Conservation (phyloP, 1,284 basidiomycete species). For the Waitea zeae region DNA sequence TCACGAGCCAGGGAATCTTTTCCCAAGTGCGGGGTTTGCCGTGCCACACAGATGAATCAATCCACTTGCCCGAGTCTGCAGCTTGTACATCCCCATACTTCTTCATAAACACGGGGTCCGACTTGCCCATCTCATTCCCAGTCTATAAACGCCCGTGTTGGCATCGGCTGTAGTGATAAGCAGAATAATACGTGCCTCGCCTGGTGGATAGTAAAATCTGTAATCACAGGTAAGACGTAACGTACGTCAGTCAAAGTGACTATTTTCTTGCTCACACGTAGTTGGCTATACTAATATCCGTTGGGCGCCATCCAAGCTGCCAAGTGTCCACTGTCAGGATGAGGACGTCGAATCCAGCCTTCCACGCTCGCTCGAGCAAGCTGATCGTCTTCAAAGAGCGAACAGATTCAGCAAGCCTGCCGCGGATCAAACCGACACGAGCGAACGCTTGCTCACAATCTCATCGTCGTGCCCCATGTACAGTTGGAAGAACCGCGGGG, state of each 20-base stretch:
- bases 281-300: constrained; percentile 34
- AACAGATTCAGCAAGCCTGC: background rate
- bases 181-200: no score
- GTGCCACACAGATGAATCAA: constrained; percentile 36
- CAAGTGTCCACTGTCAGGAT: constrained; percentile 44
- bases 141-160: no score
- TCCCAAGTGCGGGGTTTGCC: constrained; percentile 41
- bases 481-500: constrained; percentile 39
- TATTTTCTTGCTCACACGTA: constrained; percentile 17
- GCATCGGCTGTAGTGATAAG: constrained; percentile 1
- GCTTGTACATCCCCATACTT: constrained; percentile 26
- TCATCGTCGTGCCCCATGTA: constrained; percentile 43
- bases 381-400: constrained; percentile 19
- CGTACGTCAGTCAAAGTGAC: background rate
- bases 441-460: constrained; percentile 22
- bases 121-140: constrained; percentile 30
- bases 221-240: background rate
- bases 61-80: constrained; percentile 32
- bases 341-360: constrained; percentile 29
- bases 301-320: constrained; percentile 41
- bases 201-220: constrained; percentile 21
- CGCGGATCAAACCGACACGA: background rate
- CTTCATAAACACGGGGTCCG: constrained; percentile 36
- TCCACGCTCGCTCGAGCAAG: constrained; percentile 28
- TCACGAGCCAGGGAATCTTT: constrained; percentile 30